Conservation (phyloP, 2,329 filamentous ascomycete genomes). For the Verticillium zaregamsianum region DNA sequence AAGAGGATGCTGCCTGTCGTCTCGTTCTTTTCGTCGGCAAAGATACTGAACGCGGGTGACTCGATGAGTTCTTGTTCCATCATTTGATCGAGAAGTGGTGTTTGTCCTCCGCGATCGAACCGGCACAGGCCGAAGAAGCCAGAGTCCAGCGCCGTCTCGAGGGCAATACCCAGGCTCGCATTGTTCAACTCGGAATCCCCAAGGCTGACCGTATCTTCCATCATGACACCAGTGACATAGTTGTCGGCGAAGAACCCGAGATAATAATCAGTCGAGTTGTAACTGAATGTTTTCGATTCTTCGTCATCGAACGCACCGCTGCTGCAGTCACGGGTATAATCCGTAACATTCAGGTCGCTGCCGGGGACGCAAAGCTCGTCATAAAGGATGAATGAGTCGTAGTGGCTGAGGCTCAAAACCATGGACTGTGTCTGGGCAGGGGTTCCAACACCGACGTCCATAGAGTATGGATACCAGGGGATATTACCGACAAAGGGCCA, state of each 20-base stretch:
- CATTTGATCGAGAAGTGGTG: constrained; percentile 46
- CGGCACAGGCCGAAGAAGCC: constrained; percentile 19
- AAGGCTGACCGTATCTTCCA: no score
- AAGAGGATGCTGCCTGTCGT: constrained; percentile 3
- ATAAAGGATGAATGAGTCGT: constrained; percentile 1
- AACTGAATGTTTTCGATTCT: constrained; percentile 43
- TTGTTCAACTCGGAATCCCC: no score
- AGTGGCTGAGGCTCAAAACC: constrained; percentile 1
- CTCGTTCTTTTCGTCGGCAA: constrained; percentile 33
- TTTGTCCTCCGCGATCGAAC: constrained; percentile 24
- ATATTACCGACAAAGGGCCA: neutral
- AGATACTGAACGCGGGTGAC: constrained; percentile 64
- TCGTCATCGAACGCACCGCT: constrained; percentile 26
- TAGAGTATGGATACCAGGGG: neutral
- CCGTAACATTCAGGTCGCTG: neutral
- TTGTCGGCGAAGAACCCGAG: neutral
- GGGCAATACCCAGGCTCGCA: no score
- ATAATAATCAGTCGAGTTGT: constrained; percentile 8
- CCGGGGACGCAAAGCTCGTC: neutral
- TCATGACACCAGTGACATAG: no score
- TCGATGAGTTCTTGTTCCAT: constrained; percentile 25
- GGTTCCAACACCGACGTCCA: constrained; percentile 8
- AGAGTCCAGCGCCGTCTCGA: neutral
- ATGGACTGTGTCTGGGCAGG: constrained; percentile 6
- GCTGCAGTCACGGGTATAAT: neutral